These are phyloP conservation scores for Blastomyces silverae DNA, from an alignment of 2,329 filamentous ascomycete genomes.

Conservation along the genomic window DNA sequence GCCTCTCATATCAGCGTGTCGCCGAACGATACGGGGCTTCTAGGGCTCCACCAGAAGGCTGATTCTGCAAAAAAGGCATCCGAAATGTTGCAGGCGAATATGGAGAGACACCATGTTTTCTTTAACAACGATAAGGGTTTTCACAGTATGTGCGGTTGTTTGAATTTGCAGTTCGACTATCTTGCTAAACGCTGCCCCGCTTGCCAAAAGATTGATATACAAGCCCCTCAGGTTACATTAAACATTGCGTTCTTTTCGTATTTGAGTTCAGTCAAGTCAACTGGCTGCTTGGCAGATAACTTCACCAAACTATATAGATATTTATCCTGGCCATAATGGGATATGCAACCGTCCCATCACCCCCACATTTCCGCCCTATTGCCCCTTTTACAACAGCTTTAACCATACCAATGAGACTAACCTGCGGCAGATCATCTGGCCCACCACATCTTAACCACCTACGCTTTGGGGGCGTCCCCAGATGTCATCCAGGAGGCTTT, in stretches of 20 bases:
- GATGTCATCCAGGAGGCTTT: constrained; percentile 58
- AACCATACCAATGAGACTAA: constrained; percentile 14
- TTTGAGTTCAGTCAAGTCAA: not conserved
- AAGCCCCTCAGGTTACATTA: constrained; percentile 3
- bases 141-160: constrained; percentile 48
- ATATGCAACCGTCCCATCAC: constrained; percentile 4
- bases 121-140: constrained; percentile 64
- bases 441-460: constrained; percentile 70
- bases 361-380: not conserved
- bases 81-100: constrained; percentile 67
- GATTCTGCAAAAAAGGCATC: constrained; percentile 58
- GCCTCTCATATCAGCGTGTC: constrained; percentile 44
- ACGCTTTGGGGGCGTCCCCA: constrained; percentile 62
- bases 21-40: constrained; percentile 41
- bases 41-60: constrained; percentile 43
- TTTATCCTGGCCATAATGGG: not conserved
- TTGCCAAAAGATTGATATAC: not conserved
- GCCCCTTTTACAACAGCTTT: not conserved
- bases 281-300: not conserved
- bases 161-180: constrained; percentile 3
- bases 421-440: constrained; percentile 59
- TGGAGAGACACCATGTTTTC: constrained; percentile 67
- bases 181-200: not conserved
- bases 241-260: not conserved
- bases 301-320: no score